A percentile compares a stretch with the other conserved stretches of the same genome.
These are phyloP conservation scores for Crucihimalaya himalaica DNA, from an alignment of 345 rosid species.

Conservation along the genomic window DNA sequence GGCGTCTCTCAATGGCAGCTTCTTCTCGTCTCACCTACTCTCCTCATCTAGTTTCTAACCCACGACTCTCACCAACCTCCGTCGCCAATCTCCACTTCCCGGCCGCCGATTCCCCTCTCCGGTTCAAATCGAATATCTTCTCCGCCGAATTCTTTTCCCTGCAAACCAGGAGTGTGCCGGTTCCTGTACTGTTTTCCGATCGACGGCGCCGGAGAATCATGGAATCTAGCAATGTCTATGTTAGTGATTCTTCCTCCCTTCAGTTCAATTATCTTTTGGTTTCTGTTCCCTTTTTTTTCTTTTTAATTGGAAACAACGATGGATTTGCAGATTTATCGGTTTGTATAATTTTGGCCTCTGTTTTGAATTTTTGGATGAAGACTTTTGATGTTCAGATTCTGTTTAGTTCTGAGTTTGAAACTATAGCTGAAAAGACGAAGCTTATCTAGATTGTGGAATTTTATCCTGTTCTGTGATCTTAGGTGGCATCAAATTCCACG, in stretches of 20 bases:
- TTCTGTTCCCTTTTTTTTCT: not conserved
- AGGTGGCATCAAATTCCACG: slow-evolving; percentile 49
- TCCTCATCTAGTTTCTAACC: slow-evolving; percentile 3
- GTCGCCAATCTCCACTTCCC: slow-evolving; percentile 24
- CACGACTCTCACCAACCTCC: slow-evolving; percentile 38
- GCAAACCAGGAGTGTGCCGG: not conserved
- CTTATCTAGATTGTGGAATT: slow-evolving; percentile 5
- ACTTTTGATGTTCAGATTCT: not conserved
- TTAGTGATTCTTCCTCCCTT: slow-evolving; percentile 4
- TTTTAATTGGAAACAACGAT: not conserved
- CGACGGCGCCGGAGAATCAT: slow-evolving; percentile 24
- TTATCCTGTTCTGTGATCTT: not conserved
- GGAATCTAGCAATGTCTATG: slow-evolving; percentile 34
- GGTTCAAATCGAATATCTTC: not conserved
- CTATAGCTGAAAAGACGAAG: not conserved
- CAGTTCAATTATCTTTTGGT: not conserved
- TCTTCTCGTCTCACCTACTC: slow-evolving; percentile 41
- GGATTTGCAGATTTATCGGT: not conserved
- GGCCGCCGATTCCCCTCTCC: slow-evolving; percentile 3
- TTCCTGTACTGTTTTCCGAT: slow-evolving; percentile 25
- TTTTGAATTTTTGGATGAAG: not conserved
- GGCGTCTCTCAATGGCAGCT: slow-evolving; percentile 29
- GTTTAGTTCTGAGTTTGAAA: slow-evolving; percentile 12
- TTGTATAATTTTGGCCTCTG: not conserved
- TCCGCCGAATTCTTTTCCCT: slow-evolving; percentile 12